A percentile compares a stretch with the other conserved stretches of the same genome.
Conservation (phyloP, 495 filamentous ascomycete genomes). For the Pyronema domesticum region DNA sequence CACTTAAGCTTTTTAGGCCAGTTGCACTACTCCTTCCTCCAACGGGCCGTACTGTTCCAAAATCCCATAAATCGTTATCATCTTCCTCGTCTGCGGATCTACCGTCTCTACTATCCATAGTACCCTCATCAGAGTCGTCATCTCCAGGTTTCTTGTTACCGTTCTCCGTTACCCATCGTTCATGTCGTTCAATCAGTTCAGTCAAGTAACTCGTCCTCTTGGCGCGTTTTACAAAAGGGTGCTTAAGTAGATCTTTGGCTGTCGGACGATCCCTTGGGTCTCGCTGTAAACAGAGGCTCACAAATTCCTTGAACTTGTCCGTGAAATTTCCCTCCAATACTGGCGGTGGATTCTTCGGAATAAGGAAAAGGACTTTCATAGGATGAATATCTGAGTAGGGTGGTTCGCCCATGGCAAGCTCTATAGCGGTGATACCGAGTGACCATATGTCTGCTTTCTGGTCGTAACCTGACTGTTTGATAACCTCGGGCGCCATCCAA, state of each 20-base stretch:
- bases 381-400: conserved; percentile 81
- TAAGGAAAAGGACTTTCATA: conserved; percentile 97
- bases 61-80: conserved; percentile 77
- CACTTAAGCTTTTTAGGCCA: conserved; percentile 20
- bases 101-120: conserved; percentile 42
- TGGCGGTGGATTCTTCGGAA: conserved; percentile 80
- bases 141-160: conserved; percentile 62
- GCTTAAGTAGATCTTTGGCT: conserved; percentile 75
- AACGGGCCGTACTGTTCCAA: conserved; percentile 73
- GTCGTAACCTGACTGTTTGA: conserved; percentile 90
- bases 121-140: conserved; percentile 41
- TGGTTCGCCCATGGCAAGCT: conserved; percentile 82
- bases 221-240: conserved; percentile 77
- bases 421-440: conserved; percentile 86
- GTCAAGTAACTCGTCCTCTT: conserved; percentile 65
- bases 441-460: conserved; percentile 98
- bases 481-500: conserved; percentile 99
- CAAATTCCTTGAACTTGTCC: conserved; percentile 88
- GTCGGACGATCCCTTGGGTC: conserved; percentile 68
- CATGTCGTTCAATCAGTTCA: conserved; percentile 60
- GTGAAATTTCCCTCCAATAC: conserved; percentile 67
- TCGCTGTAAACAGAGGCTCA: conserved; percentile 74
- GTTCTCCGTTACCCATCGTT: conserved; percentile 24
- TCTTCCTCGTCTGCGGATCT: conserved; percentile 51
- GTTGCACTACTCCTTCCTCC: conserved; percentile 4